A percentile compares a stretch with the other conserved stretches of the same genome.
Conservation (phyloP, 257 asterid genomes). For the Penstemon davidsonii region DNA sequence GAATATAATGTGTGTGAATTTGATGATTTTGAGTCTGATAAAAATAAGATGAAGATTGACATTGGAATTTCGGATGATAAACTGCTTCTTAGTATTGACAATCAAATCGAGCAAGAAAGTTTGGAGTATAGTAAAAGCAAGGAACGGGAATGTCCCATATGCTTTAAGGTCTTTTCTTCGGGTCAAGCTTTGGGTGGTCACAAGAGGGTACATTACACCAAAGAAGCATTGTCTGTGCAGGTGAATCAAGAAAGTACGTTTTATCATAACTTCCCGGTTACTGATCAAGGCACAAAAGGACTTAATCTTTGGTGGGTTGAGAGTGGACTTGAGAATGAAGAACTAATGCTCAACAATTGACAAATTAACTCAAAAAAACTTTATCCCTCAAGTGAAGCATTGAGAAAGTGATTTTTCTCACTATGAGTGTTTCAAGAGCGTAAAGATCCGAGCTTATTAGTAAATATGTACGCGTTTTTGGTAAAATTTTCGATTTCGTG, state of each 20-base stretch:
- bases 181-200: constrained; percentile 94
- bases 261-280: constrained; percentile 50
- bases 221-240: constrained; percentile 26
- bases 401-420: no score
- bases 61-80: no score
- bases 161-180: constrained; percentile 67
- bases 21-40: constrained; percentile 22
- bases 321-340: constrained; percentile 29
- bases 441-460: no score
- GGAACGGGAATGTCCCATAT: constrained; percentile 45
- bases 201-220: constrained; percentile 68
- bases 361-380: constrained; percentile 9
- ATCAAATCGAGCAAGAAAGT: constrained; percentile 9
- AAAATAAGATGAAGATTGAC: no score
- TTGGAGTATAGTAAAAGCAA: constrained; percentile 32
- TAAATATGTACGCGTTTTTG: no score
- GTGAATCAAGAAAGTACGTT: constrained; percentile 33
- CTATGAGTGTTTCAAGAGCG: no score
- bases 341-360: constrained; percentile 36
- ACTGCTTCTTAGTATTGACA: no score
- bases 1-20: neutral
- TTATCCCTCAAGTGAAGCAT: neutral
- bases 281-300: constrained; percentile 32
- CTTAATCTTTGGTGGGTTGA: constrained; percentile 44
- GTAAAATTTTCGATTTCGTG: no score